Evolutionary conservation across 306 rosid genomes (phyloP), one percentile per base, ranked within the genome.

Genomic region (Styphnolobium japonicum): DNA sequence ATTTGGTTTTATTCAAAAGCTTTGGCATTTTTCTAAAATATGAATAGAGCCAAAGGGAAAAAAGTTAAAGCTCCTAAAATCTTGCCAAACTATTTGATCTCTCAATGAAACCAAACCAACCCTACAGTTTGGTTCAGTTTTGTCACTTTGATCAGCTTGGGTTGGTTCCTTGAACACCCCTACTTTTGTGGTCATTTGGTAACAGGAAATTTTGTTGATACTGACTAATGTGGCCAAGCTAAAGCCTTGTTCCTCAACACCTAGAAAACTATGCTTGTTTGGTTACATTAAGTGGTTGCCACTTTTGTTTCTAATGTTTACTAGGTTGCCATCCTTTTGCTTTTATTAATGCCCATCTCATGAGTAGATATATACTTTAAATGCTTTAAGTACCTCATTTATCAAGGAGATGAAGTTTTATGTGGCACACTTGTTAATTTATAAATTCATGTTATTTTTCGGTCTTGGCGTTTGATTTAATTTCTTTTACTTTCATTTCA

Each of bases 401-500:
- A 48, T 61, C 39, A 19, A 21, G 61, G 42, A 48, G 43, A 60
- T 79, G 10, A 60, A 31, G 33, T 23, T 29, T 79, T 5, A 14
- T 55, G 21, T 65, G 51, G 58, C 42, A 18, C 9, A 21, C 73
- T 55, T 73, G 71, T 36, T 76, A 60, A 31, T 64, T 73, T 66
- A 33, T 67, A 58, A 10, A 42, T 75, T 76, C 62, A 23, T 80
- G 52, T 21, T 42, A 11, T 72, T 77, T 53, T 58, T 29, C 51
- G 74, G 31, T 63, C 64, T 66, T 39, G 80, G 67, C 57, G 45
- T 84, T 71, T 56, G 65, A 76, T 84, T 81, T 67, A 72, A 57
- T 77, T 86, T 55, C 70, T 71, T 67, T 33, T 89, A 16, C 55
- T 80, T 65, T 83, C 65, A 56, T 90, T 85, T 78, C 91, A 96